Evolutionary conservation across 2,329 filamentous ascomycete species (phyloP).

Genomic region (Rhynchosporium agropyri): DNA sequence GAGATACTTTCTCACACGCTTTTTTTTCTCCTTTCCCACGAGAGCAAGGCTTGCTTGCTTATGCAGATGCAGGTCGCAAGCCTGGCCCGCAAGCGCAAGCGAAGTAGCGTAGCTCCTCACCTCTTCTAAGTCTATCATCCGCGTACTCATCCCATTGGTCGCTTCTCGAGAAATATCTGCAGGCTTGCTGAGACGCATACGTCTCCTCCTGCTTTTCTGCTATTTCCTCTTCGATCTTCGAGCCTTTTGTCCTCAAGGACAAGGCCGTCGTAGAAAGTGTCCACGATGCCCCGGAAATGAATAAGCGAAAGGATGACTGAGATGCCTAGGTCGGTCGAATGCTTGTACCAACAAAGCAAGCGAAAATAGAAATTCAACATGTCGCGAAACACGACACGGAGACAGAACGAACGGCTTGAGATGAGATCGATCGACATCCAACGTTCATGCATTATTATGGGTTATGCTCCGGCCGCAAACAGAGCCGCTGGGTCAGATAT

Average conservation of each 20-base stretch:
- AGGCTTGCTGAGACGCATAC: too few relatives aligned
- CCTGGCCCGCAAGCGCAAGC: slow-evolving; percentile 1
- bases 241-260: too few relatives aligned
- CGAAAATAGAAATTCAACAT: background rate
- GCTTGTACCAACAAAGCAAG: background rate
- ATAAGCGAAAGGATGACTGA: too few relatives aligned
- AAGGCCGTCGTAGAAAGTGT: too few relatives aligned
- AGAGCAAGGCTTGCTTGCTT: background rate
- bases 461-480: background rate
- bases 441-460: background rate
- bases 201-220: too few relatives aligned
- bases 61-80: slow-evolving; percentile 4
- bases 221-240: too few relatives aligned
- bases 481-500: background rate
- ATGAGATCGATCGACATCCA: slow-evolving; percentile 9
- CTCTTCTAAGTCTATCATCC: background rate
- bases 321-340: too few relatives aligned
- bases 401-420: background rate
- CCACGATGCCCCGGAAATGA: too few relatives aligned
- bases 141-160: too few relatives aligned
- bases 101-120: background rate
- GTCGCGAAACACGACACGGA: background rate
- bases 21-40: too few relatives aligned
- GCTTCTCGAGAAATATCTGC: too few relatives aligned
- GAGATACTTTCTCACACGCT: too few relatives aligned